Evolutionary conservation across 192 early-diverging fungal species (phyloP), one percentile per base, ranked within the genome.

Genomic region (Entomortierella chlamydospora): DNA sequence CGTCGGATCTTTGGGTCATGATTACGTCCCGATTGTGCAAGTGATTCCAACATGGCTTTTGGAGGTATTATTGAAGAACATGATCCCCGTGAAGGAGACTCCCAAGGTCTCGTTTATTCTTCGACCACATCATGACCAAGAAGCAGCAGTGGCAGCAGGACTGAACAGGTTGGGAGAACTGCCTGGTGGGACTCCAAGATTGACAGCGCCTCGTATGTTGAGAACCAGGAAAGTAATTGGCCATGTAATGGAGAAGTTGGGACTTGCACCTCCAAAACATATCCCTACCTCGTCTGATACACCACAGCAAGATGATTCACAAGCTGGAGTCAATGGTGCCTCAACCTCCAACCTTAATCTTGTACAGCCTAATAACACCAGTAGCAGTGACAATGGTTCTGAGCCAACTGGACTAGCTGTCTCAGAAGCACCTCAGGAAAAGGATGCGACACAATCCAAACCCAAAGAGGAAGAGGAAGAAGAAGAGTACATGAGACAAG

Each of bases 181-280:
- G 2, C 76, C 76, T 60, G 76, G 85, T 26, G 84, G 82, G 30
- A 92, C 89, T 57, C 86, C 88, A 8, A 87, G 94, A 6, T 82
- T 99, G 31, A 89, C 90, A 23, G 96, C 96, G 18, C 95, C 95
- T 59, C 84, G 96, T 30, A 94, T 97, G 88, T 83, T 99, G 42
- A 87, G 97, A 17, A 87, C 95, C 7, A 85, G 93, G 26, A 98
- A 98, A 76, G 83, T 99, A 31, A 61, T 93, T 7, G 81, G 87
- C 20, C 97, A 97, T 78, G 87, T 97, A 10, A 91, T 90, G 2
- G 96, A 98, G 18, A 94, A 94, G 80, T 68, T 96, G 25, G 83
- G 86, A 15, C 55, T 93, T n/a, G 49, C 67, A n/a, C 76, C 70
- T 41, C 72, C 76, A 8, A 66, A 66, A 31, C 15, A 11, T 11